Base-by-base conservation (phyloP, 805 yeast genomes). In the Yarrowia divulgata region DNA sequence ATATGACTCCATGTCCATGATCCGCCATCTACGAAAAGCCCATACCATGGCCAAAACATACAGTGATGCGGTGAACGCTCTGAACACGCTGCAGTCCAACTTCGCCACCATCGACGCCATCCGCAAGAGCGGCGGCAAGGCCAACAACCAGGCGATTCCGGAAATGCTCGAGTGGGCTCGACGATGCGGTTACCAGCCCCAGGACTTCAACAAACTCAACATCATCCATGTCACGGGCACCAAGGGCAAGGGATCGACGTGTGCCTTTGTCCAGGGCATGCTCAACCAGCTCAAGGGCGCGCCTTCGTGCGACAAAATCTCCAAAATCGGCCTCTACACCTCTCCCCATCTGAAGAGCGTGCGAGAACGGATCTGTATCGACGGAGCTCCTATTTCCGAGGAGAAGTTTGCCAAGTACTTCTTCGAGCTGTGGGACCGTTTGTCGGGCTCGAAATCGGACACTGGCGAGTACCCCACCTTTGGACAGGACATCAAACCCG, bases 221-320 rank as follows among this genome's bases (percentile, higher is more conserved):
- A 84, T 93, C 2, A 84, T 95, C 50, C 99, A 95, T 76, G 89
- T 96, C 45, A 93, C 99, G 0, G 99, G 99, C 23, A 95, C 99
- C 0, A 95, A 95, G 77, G 99, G 99, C 14, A 95, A 95, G 80
- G 99, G 99, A 0, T 93, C 98, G 0, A 94, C 98, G 0, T 94
- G 98, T 79, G 97, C 99, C 0, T 95, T 95, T 76, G 86, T 93
- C 2, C 90, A 91, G 74, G 87, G 95, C 2, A 91, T 96, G 48
- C 78, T 96, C 71, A 75, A 79, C 8, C 91, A 91, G 75, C 91
- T 91, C 74, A 71, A 77, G 70, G 18, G 69, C 40, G 42, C 52
- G n/a, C 52, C 66, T 29, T 39, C 48, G 32, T 52, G 35, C 16
- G 45, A 49, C 32, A 37, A 69, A 49, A 80, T 89, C 69, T 77